Base-by-base conservation (phyloP, 2,329 filamentous ascomycete genomes). In the Trichoderma koningii region DNA sequence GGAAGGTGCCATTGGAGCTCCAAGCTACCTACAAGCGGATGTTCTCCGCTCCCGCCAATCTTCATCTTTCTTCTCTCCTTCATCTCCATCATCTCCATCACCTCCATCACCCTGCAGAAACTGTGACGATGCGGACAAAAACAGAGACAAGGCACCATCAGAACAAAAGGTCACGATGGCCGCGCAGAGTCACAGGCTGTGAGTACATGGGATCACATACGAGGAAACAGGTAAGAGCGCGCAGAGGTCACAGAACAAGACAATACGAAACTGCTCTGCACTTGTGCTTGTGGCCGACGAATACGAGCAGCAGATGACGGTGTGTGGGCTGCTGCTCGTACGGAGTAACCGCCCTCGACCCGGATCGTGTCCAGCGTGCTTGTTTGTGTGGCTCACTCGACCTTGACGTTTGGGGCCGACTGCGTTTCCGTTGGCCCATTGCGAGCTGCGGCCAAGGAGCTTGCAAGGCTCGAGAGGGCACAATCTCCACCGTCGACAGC, bases 301-400 rank as follows among this genome's bases (percentile, higher is more conserved):
- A 64, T 64, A 64, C 61, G 53, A 64, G 62, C 38, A 38, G 59
- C 30, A 57, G 62, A 64, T 52, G 53, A 59, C 53, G 34, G 62
- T 38, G 45, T 51, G 53, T 64, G 53, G 52, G 52, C 26, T 64
- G 52, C 51, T 64, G 62, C 62, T 64, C 47, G 55, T 57, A 51
- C 62, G 62, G 62, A 42, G 52, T 59, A 57, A 59, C 62, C 52
- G 62, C 17, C 44, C 47, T 53, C 47, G 14, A 19, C 59, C 59
- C 9, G n/a, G 9, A 12, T 30, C 28, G 28, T 3, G 21, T 23
- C 21, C 21, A 23, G 21, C 21, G 21, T 23, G 21, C 21, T 38
- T 12, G 34, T 38, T 38, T 34, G 55, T 55, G 63, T 65, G 63
- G 63, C 28, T 60, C 63, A 42, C 38, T 21, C 38, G 26, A 15